A percentile compares a stretch with the other conserved stretches of the same genome.
These are phyloP conservation scores for Bauhinia variegata DNA, from an alignment of 306 rosid genomes.

Conservation along the genomic window DNA sequence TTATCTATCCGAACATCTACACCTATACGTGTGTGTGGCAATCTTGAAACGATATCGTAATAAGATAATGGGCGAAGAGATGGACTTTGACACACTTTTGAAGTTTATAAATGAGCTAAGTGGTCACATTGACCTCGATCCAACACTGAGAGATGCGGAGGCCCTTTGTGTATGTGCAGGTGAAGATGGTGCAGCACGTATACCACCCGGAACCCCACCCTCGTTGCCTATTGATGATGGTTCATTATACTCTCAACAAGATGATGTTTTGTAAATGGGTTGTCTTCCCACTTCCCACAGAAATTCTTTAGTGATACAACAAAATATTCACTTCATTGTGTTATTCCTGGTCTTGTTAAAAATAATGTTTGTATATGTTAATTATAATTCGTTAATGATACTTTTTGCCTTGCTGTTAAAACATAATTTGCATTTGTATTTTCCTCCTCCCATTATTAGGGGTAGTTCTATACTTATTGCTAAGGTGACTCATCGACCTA, in stretches of 20 bases:
- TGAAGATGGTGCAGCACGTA: slow-evolving; percentile 85
- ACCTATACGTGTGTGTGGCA: slow-evolving; percentile 87
- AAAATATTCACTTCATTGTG: slow-evolving; percentile 26
- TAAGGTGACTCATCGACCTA: too few relatives aligned
- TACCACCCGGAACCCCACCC: slow-evolving; percentile 99
- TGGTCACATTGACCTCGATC: slow-evolving; percentile 82
- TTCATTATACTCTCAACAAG: slow-evolving; percentile 65
- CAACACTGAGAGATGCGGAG: slow-evolving; percentile 85
- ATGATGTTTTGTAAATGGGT: slow-evolving; percentile 58
- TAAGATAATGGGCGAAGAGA: slow-evolving; percentile 83
- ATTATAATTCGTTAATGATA: slow-evolving; percentile 11
- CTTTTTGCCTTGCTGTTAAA: too few relatives aligned
- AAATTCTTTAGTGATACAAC: slow-evolving; percentile 12
- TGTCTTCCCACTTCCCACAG: not conserved
- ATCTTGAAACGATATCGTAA: slow-evolving; percentile 79
- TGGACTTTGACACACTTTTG: slow-evolving; percentile 97
- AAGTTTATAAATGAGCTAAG: slow-evolving; percentile 91
- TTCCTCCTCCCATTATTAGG: too few relatives aligned
- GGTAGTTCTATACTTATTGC: too few relatives aligned
- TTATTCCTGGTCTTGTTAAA: slow-evolving; percentile 18
- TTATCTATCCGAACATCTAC: slow-evolving; percentile 88
- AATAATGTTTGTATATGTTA: slow-evolving; percentile 14
- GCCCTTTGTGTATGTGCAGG: slow-evolving; percentile 90
- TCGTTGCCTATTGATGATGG: slow-evolving; percentile 79
- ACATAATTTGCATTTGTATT: too few relatives aligned